These are phyloP conservation scores for Leishmania braziliensis DNA, from an alignment of 208 protist genomes.

Conservation along the genomic window DNA sequence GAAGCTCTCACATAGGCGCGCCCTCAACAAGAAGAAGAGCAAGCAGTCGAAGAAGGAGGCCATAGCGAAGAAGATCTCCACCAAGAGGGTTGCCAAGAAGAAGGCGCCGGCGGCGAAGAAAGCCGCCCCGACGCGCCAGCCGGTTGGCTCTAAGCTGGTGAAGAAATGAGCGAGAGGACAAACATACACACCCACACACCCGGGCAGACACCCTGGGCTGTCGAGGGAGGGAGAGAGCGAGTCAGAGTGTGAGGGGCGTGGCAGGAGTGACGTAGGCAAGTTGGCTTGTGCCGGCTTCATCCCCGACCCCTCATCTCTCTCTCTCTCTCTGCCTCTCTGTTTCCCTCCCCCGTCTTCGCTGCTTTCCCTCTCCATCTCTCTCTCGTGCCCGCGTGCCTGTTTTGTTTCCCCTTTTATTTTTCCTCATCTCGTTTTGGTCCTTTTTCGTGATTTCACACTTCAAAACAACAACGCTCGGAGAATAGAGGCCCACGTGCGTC, in stretches of 20 bases:
- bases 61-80: constrained; percentile 59
- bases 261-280: not conserved
- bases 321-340: not conserved
- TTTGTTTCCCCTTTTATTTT: not conserved
- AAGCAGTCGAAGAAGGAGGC: constrained; percentile 48
- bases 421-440: not conserved
- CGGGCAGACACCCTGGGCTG: not conserved
- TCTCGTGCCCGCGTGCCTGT: not conserved
- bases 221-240: not conserved
- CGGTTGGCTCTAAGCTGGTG: constrained; percentile 75
- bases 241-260: not conserved
- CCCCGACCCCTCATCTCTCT: not conserved
- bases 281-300: not conserved
- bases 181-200: not conserved
- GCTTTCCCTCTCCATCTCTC: not conserved
- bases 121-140: constrained; percentile 30
- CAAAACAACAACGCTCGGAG: not conserved
- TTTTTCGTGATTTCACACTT: not conserved
- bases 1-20: constrained; percentile 71
- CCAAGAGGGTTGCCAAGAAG: constrained; percentile 55
- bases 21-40: constrained; percentile 70
- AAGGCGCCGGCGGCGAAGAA: constrained; percentile 42
- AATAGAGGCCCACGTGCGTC: not conserved
- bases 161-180: constrained; percentile 49
- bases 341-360: not conserved